phyloP scores from a whole-genome alignment of 495 filamentous ascomycete species.

The Xylaria castorea region DNA sequence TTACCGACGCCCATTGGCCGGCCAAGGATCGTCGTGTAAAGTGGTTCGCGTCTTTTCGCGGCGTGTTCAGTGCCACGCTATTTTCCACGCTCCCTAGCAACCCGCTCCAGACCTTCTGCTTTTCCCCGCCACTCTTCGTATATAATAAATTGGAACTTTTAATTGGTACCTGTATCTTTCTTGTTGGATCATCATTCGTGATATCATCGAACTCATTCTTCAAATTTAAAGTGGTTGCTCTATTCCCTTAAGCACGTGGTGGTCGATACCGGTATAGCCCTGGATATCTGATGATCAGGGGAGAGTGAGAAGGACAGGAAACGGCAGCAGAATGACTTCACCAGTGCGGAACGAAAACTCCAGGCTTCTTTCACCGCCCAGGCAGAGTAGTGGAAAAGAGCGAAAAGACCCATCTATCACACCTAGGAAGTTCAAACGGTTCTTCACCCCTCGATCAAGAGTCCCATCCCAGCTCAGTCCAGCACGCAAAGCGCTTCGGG shows the following conservation, averaged over 20 bases:
- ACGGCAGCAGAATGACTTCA: constrained; percentile 25
- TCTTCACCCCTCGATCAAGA: constrained; percentile 76
- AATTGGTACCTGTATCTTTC: constrained; percentile 11
- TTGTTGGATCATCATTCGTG: not conserved
- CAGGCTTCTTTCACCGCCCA: constrained; percentile 46
- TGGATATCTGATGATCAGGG: not conserved
- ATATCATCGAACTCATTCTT: constrained; percentile 4
- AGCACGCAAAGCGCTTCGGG: constrained; percentile 68
- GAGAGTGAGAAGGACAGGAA: constrained; percentile 18
- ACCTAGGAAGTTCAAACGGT: constrained; percentile 75
- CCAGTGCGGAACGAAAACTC: constrained; percentile 12
- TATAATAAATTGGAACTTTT: constrained; percentile 8
- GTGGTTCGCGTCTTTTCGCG: constrained; percentile 42
- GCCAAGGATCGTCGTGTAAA: constrained; percentile 24
- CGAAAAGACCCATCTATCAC: constrained; percentile 65
- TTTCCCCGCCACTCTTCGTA: constrained; percentile 24
- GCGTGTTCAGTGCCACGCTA: constrained; percentile 34
- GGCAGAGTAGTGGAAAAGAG: constrained; percentile 49
- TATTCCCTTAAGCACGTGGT: constrained; percentile 14
- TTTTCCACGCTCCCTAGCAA: constrained; percentile 12
- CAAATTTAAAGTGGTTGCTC: not conserved
- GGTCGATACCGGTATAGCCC: not conserved
- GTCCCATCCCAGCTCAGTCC: constrained; percentile 55
- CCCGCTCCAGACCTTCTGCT: not conserved
- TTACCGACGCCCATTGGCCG: constrained; percentile 11